Evolutionary conservation across 1,284 basidiomycete genomes (phyloP).

Genomic region (Polyporus tsugae): DNA sequence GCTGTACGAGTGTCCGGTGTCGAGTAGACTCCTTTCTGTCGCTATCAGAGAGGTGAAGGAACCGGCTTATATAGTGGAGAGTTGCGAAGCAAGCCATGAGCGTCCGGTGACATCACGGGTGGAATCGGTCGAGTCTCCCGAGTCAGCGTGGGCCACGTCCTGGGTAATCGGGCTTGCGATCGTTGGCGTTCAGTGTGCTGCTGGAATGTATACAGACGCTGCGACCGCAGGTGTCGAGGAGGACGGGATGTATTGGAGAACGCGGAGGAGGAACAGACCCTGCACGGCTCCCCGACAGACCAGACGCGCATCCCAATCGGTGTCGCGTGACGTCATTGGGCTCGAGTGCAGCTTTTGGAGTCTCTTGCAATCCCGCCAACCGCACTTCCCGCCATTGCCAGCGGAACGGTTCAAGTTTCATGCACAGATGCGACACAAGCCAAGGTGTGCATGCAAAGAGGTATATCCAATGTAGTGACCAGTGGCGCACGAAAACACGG

Average conservation of each 20-base stretch:
- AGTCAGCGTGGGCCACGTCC: background rate
- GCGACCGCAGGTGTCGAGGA: background rate
- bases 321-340: slow-evolving; percentile 31
- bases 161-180: too few species aligned
- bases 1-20: background rate
- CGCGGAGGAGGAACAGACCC: background rate
- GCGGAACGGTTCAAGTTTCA: too few species aligned
- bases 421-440: background rate
- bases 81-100: background rate
- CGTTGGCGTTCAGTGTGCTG: background rate
- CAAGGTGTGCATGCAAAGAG: background rate
- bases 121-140: background rate
- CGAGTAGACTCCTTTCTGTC: background rate
- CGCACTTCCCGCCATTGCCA: background rate
- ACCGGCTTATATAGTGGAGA: background rate
- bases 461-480: background rate
- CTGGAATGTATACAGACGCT: background rate
- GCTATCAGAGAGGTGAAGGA: background rate
- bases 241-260: background rate
- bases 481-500: background rate
- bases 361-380: background rate
- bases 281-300: slow-evolving; percentile 19
- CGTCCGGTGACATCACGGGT: slow-evolving; percentile 5
- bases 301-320: slow-evolving; percentile 13
- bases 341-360: too few species aligned